A percentile compares a stretch with the other conserved stretches of the same genome.
Evolutionary conservation across 2,329 filamentous ascomycete species (phyloP).

Genomic region (Clonostachys sp.): DNA sequence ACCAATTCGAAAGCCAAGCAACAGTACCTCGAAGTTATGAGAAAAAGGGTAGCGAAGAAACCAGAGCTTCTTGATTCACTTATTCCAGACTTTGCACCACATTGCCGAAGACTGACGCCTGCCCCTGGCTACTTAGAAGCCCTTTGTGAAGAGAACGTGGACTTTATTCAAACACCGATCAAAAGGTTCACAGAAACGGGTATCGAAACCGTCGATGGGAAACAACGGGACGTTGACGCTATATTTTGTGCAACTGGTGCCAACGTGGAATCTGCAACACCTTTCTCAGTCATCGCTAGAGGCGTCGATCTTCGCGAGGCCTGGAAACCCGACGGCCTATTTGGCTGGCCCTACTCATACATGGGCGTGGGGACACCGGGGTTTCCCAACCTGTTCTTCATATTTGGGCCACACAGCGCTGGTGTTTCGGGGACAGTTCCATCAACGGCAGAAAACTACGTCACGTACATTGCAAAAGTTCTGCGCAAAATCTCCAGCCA

Average conservation of each 20-base stretch:
- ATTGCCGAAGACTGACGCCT: constrained; percentile 61
- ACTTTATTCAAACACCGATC: constrained; percentile 43
- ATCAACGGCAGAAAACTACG: no score
- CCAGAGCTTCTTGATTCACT: constrained; percentile 50
- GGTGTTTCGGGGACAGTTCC: no score
- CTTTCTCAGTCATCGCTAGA: no score
- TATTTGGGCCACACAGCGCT: no score
- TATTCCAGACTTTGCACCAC: constrained; percentile 58
- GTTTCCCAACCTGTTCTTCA: no score
- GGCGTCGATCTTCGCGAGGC: no score
- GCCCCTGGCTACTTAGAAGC: constrained; percentile 66
- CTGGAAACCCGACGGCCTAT: no score
- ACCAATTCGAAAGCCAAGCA: constrained; percentile 34
- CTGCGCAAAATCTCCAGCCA: no score
- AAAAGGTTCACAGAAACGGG: constrained; percentile 33
- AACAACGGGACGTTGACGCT: constrained; percentile 8
- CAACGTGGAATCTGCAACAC: no score
- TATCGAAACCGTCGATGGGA: constrained; percentile 50
- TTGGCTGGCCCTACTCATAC: no score
- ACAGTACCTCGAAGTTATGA: constrained; percentile 13
- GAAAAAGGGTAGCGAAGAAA: constrained; percentile 25
- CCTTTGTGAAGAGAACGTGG: constrained; percentile 56
- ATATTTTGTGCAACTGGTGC: not conserved
- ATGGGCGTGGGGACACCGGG: no score
- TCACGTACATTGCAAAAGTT: no score